Evolutionary conservation across 805 yeast species (phyloP).

Genomic region (Teunomyces atbi): DNA sequence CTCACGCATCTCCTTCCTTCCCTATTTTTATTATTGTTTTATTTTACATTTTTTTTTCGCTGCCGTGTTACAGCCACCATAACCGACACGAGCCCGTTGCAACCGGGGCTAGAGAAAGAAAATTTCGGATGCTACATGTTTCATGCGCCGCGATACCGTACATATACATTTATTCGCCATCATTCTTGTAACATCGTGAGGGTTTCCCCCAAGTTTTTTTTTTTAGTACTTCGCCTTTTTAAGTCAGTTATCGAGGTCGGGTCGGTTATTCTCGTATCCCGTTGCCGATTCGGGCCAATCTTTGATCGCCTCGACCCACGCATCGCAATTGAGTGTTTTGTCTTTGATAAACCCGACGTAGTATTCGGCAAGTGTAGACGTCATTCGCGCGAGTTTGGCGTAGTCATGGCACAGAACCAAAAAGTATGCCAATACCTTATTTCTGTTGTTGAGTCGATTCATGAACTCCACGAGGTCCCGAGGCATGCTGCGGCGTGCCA

Average conservation of each 20-base stretch:
- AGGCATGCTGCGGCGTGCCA: neutral
- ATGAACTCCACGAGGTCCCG: neutral
- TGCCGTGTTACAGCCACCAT: neutral
- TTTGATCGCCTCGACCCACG: neutral
- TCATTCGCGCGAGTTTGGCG: neutral
- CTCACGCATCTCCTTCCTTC: neutral
- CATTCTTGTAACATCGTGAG: no score
- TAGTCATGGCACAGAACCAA: neutral
- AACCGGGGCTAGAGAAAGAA: no score
- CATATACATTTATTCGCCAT: no score
- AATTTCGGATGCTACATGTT: no score
- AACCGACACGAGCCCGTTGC: neutral
- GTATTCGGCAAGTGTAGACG: neutral
- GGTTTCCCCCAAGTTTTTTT: no score
- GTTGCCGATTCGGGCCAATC: neutral
- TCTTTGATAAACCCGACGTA: neutral
- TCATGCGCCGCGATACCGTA: no score
- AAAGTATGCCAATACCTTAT: neutral
- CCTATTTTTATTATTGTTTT: neutral
- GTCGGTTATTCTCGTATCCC: no score
- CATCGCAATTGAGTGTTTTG: neutral
- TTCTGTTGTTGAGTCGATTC: neutral
- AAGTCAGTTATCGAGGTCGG: no score
- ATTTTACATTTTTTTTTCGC: neutral
- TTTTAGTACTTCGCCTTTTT: no score